These are phyloP conservation scores for Aspergillus saccharolyticus DNA, from an alignment of 495 filamentous ascomycete genomes.

Conservation along the genomic window DNA sequence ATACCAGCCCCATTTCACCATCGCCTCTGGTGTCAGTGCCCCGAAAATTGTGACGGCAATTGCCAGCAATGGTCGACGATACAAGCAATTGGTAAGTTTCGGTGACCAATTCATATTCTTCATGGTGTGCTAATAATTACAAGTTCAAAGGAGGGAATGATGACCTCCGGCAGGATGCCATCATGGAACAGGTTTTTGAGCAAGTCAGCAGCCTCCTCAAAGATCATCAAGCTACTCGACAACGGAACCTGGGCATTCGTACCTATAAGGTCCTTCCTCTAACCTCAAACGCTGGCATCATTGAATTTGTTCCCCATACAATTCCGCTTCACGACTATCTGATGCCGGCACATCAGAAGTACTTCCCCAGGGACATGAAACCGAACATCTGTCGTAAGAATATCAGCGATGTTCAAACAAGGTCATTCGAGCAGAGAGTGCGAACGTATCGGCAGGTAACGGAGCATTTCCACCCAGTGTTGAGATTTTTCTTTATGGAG, in stretches of 20 bases:
- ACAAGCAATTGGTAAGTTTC: constrained; percentile 71
- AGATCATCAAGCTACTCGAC: constrained; percentile 76
- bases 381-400: constrained; percentile 66
- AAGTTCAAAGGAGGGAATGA: constrained; percentile 90
- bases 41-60: constrained; percentile 85
- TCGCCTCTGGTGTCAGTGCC: constrained; percentile 84
- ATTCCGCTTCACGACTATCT: constrained; percentile 86
- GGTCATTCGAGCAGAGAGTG: constrained; percentile 65
- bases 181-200: constrained; percentile 99
- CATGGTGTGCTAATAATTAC: constrained; percentile 7
- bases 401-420: constrained; percentile 65
- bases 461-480: constrained; percentile 83
- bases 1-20: constrained; percentile 66
- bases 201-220: constrained; percentile 87
- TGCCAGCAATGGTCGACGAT: constrained; percentile 67
- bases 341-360: constrained; percentile 81
- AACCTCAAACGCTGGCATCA: constrained; percentile 77
- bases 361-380: constrained; percentile 82
- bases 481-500: constrained; percentile 96
- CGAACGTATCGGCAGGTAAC: constrained; percentile 66
- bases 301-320: constrained; percentile 93
- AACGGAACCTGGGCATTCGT: constrained; percentile 80
- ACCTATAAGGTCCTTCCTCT: constrained; percentile 96
- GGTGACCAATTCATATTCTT: neutral
- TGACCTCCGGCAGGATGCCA: constrained; percentile 96